A percentile compares a stretch with the other conserved stretches of the same genome.
Conservation (phyloP, 352 stramenopile genomes). For the Phytophthora meadii region DNA sequence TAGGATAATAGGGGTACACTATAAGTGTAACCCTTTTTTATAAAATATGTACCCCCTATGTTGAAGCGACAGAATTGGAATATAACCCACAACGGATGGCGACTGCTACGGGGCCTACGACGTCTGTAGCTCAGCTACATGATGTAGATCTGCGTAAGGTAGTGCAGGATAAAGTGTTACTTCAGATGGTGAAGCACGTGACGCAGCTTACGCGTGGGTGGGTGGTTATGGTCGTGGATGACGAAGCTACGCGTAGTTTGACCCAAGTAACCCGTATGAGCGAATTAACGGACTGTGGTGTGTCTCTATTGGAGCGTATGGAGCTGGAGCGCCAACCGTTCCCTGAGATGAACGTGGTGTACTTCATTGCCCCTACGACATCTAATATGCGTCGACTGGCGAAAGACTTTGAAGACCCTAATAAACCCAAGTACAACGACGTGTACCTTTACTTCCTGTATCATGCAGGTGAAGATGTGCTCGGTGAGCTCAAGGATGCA, state of each 20-base stretch:
- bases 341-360: constrained; percentile 96
- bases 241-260: constrained; percentile 92
- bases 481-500: constrained; percentile 89
- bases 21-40: constrained; percentile 7
- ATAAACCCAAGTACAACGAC: constrained; percentile 93
- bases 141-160: constrained; percentile 81
- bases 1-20: not conserved
- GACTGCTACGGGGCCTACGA: not conserved
- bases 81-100: not conserved
- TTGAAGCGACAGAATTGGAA: constrained; percentile 17
- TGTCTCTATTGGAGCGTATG: constrained; percentile 97
- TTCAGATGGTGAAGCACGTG: constrained; percentile 87
- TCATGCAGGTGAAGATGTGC: constrained; percentile 73
- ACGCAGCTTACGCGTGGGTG: constrained; percentile 78
- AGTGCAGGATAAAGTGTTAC: constrained; percentile 81
- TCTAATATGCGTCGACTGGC: constrained; percentile 87
- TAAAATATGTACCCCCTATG: not conserved
- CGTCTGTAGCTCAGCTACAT: constrained; percentile 29
- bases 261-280: constrained; percentile 97
- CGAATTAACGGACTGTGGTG: constrained; percentile 97
- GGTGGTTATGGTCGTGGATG: constrained; percentile 96
- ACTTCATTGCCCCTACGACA: constrained; percentile 92
- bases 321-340: constrained; percentile 96
- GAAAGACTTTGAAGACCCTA: constrained; percentile 78
- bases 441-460: constrained; percentile 96